phyloP scores from a whole-genome alignment of 805 yeast species.

The Scheffersomyces amazonensis region DNA sequence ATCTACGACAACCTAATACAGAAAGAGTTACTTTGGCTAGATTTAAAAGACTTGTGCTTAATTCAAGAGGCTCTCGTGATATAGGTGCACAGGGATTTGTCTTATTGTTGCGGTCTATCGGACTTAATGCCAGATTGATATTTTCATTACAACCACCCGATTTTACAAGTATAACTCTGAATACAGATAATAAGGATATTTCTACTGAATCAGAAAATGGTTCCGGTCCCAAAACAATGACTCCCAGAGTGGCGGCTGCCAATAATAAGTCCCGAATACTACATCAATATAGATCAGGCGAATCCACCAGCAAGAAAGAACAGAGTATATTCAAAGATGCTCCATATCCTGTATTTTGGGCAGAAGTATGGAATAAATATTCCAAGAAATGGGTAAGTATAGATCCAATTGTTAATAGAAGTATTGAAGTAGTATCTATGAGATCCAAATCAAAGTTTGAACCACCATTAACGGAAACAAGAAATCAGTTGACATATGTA shows the following conservation, averaged over 20 bases:
- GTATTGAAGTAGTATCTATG: conserved; percentile 59
- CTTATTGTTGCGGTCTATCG: conserved; percentile 65
- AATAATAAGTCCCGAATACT: neutral
- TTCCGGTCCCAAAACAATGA: neutral
- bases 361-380: conserved; percentile 85
- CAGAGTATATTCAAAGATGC: conserved; percentile 21
- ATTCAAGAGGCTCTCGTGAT: conserved; percentile 70
- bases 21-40: conserved; percentile 30
- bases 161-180: conserved; percentile 42
- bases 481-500: conserved; percentile 68
- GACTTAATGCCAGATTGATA: conserved; percentile 69
- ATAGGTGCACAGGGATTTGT: conserved; percentile 86
- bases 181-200: conserved; percentile 6
- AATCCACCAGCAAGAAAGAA: conserved; percentile 6
- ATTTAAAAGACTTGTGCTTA: conserved; percentile 42
- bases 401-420: conserved; percentile 69
- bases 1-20: conserved; percentile 16
- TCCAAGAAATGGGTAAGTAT: conserved; percentile 76
- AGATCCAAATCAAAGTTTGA: conserved; percentile 58
- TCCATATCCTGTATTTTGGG: conserved; percentile 80
- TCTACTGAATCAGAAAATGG: conserved; percentile 12
- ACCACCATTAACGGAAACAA: conserved; percentile 61
- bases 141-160: conserved; percentile 92
- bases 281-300: neutral
- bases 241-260: neutral